Percentiles rank a stretch among this genome's conserved stretches.
phyloP scores from a whole-genome alignment of 208 protist genomes.

The Leishmania martiniquensis region DNA sequence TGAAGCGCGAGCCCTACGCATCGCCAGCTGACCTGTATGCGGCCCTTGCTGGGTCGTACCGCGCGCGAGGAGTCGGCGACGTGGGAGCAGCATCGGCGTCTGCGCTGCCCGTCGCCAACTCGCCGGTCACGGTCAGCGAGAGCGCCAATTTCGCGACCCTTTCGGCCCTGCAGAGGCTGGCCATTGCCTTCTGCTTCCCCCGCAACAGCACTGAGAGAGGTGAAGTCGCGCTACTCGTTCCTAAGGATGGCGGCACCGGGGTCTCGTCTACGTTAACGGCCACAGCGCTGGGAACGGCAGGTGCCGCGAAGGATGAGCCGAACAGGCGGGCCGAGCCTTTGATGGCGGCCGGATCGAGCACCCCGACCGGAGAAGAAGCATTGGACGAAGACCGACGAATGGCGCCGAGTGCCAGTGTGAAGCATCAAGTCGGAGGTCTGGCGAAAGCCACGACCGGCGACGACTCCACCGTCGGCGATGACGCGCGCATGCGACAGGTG shows the following conservation, averaged over 20 bases:
- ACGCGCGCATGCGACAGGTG: neutral
- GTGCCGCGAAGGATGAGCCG: neutral
- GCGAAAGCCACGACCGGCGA: neutral
- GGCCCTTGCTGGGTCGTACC: constrained; percentile 3
- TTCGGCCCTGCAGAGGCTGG: constrained; percentile 18
- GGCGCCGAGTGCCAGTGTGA: too few species aligned
- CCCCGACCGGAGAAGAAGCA: neutral
- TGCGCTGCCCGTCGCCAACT: neutral
- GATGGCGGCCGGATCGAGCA: neutral
- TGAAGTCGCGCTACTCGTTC: neutral
- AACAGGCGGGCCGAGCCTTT: too few species aligned
- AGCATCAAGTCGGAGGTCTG: too few species aligned
- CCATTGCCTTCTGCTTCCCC: constrained; percentile 33
- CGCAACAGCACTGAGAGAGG: neutral
- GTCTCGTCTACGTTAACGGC: neutral
- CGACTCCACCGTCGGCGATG: neutral
- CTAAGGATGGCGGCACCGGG: neutral
- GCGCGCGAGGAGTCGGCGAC: neutral
- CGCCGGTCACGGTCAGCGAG: neutral
- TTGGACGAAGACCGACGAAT: too few species aligned
- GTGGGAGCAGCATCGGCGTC: too few species aligned
- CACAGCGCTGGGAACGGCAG: neutral
- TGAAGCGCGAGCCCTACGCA: neutral
- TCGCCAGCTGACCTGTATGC: constrained; percentile 11
- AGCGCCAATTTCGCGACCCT: neutral